These are phyloP conservation scores for Calonectria naviculata DNA, from an alignment of 2,329 filamentous ascomycete species.

Conservation along the genomic window DNA sequence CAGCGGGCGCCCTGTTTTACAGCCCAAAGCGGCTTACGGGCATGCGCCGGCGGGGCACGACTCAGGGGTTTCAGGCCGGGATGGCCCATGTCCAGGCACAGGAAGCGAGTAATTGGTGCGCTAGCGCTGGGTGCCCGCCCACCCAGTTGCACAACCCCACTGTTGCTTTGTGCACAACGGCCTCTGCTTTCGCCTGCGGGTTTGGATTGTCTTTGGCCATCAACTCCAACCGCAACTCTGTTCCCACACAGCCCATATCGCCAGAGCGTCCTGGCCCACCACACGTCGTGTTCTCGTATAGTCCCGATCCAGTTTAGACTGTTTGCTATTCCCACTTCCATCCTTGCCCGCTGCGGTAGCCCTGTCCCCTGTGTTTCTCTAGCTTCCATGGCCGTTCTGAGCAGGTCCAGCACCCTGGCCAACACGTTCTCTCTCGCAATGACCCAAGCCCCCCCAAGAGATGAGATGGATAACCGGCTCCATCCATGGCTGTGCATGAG, in stretches of 20 bases:
- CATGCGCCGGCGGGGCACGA: not conserved
- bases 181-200: not conserved
- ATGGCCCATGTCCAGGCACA: not conserved
- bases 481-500: not conserved
- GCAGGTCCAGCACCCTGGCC: not conserved
- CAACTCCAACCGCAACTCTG: not conserved
- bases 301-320: conserved; percentile 11
- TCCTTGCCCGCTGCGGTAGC: not conserved
- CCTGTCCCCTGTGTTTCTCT: conserved; percentile 16
- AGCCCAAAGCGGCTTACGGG: not conserved
- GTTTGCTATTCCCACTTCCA: not conserved
- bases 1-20: not conserved
- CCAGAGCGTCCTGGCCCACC: not conserved
- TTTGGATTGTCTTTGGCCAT: not conserved
- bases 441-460: not conserved
- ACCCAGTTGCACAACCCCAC: not conserved
- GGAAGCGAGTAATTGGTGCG: conserved; percentile 10
- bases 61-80: conserved; percentile 13
- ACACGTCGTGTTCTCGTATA: conserved; percentile 1
- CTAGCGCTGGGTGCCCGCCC: not conserved
- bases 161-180: not conserved
- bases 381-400: conserved; percentile 9
- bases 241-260: not conserved
- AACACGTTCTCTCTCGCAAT: conserved; percentile 1
- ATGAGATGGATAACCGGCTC: conserved; percentile 12